phyloP scores from a whole-genome alignment of 176 grass and related monocot species.

The Poa annua region DNA sequence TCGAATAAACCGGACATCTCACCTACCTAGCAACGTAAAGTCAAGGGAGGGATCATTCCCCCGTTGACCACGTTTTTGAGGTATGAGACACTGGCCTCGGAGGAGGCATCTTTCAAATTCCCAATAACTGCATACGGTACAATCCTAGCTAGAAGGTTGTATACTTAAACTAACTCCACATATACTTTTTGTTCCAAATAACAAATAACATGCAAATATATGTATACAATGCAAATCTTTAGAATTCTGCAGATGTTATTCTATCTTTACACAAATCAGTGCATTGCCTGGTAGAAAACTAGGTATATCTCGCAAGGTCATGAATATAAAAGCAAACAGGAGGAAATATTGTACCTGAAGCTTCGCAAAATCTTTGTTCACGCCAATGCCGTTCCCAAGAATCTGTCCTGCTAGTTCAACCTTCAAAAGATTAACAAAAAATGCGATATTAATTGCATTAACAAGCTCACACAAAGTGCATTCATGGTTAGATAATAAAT shows the following conservation, averaged over 20 bases:
- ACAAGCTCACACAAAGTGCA: neutral
- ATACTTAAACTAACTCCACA: constrained; percentile 8
- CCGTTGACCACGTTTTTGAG: no score
- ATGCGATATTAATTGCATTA: constrained; percentile 26
- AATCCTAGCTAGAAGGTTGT: constrained; percentile 11
- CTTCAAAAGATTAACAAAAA: constrained; percentile 47
- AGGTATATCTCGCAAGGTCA: constrained; percentile 23
- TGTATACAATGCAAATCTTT: constrained; percentile 12
- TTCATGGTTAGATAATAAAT: neutral
- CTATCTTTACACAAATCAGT: constrained; percentile 27
- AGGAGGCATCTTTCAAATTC: neutral
- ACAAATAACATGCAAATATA: constrained; percentile 5
- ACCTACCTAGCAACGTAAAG: no score
- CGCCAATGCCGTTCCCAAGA: constrained; percentile 62
- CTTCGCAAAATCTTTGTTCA: constrained; percentile 58
- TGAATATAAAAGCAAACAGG: constrained; percentile 20
- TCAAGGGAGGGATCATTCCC: no score
- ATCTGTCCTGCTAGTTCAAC: constrained; percentile 73
- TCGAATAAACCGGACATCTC: no score
- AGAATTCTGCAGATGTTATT: neutral
- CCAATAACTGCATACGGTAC: constrained; percentile 12
- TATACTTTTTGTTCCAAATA: constrained; percentile 24
- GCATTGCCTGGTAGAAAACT: constrained; percentile 31
- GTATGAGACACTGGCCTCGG: neutral
- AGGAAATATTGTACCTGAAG: constrained; percentile 59